phyloP scores from a whole-genome alignment of 2,329 filamentous ascomycete species.

The Grosmannia huntii region DNA sequence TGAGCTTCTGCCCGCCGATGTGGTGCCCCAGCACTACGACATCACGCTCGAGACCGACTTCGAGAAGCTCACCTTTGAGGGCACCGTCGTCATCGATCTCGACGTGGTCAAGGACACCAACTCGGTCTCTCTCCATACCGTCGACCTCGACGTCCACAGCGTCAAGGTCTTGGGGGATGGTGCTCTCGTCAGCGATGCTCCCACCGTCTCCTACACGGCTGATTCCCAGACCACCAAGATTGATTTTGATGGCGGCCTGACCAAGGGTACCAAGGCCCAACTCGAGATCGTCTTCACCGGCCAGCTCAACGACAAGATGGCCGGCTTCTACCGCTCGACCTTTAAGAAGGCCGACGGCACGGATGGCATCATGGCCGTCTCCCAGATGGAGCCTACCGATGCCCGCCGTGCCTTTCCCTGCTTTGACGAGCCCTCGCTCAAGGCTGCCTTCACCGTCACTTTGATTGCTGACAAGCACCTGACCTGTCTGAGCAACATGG shows the following conservation, averaged over 20 bases:
- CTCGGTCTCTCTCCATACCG: constrained; percentile 75
- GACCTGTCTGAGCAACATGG: constrained; percentile 95
- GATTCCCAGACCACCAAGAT: constrained; percentile 72
- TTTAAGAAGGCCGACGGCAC: constrained; percentile 75
- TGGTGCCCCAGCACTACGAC: constrained; percentile 85
- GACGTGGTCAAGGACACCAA: constrained; percentile 75
- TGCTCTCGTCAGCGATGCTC: constrained; percentile 44
- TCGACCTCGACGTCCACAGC: constrained; percentile 72
- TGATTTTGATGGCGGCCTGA: constrained; percentile 59
- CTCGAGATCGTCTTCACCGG: constrained; percentile 68
- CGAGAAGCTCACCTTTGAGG: constrained; percentile 74
- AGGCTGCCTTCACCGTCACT: constrained; percentile 85
- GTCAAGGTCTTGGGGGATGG: constrained; percentile 53
- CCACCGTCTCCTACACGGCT: constrained; percentile 60
- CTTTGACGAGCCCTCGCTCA: constrained; percentile 90
- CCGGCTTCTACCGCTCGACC: constrained; percentile 79
- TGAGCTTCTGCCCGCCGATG: constrained; percentile 81
- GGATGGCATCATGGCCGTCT: constrained; percentile 72
- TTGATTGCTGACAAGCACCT: constrained; percentile 80
- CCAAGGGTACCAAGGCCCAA: constrained; percentile 64
- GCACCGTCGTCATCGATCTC: constrained; percentile 73
- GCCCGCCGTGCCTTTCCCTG: constrained; percentile 87
- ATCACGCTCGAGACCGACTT: constrained; percentile 86
- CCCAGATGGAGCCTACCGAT: constrained; percentile 95
- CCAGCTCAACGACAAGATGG: constrained; percentile 77